Conservation (phyloP, 148 eudicot genomes). For the Vaccinium darrowii region DNA sequence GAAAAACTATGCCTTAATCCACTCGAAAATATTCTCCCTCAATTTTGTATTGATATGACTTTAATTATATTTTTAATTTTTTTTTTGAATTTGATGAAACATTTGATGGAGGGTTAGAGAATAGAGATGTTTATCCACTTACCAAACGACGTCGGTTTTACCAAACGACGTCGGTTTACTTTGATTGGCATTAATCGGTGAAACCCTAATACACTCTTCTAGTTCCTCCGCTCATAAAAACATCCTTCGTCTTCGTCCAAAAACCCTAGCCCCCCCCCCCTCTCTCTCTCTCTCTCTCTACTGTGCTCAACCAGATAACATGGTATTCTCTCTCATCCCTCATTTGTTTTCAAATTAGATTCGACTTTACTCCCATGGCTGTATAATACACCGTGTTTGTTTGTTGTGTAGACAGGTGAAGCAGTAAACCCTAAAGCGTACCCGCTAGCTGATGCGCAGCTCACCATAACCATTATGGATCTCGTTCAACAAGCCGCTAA, state of each 20-base stretch:
- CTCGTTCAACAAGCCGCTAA: conserved; percentile 71
- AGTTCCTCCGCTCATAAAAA: neutral
- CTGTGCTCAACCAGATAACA: neutral
- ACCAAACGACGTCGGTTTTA: neutral
- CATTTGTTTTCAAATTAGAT: no score
- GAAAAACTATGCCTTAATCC: no score
- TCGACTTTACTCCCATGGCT: neutral
- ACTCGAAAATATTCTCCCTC: no score
- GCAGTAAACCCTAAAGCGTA: conserved; percentile 68
- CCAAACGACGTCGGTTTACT: neutral
- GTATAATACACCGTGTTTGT: neutral
- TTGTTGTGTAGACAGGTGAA: conserved; percentile 43
- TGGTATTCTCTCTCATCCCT: conserved; percentile 10
- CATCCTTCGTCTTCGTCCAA: neutral
- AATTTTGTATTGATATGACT: no score
- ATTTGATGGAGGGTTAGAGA: no score
- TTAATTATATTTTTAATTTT: no score
- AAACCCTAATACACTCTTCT: neutral
- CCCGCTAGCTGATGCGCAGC: conserved; percentile 64
- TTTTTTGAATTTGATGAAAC: no score
- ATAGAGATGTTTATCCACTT: no score
- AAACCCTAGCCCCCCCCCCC: conserved; percentile 6
- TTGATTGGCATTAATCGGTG: neutral
- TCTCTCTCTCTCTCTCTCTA: neutral
- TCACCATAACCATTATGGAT: conserved; percentile 57